phyloP scores from a whole-genome alignment of 1,284 basidiomycete genomes.

The Vanrija pseudolonga region DNA sequence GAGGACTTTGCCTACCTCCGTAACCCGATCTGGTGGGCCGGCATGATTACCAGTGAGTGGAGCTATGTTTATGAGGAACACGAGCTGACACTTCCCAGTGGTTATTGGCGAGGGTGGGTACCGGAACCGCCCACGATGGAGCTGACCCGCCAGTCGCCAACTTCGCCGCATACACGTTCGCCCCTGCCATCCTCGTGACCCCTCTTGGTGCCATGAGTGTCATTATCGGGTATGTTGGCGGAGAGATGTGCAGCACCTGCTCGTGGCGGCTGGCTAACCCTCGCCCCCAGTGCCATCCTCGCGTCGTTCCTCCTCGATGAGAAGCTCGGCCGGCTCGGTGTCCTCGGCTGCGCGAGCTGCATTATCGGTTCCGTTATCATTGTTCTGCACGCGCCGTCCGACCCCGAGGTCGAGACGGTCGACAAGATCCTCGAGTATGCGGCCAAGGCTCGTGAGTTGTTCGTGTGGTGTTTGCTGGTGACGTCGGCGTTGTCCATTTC shows the following conservation, averaged over 20 bases:
- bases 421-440: slow-evolving; percentile 84
- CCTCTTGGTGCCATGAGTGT: slow-evolving; percentile 94
- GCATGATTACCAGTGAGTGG: slow-evolving; percentile 82
- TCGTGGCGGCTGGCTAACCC: not conserved
- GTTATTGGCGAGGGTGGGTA: slow-evolving; percentile 75
- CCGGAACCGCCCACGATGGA: not conserved
- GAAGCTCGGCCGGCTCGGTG: slow-evolving; percentile 87
- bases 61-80: not conserved
- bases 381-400: slow-evolving; percentile 92
- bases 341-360: slow-evolving; percentile 88
- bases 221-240: slow-evolving; percentile 71
- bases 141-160: slow-evolving; percentile 70
- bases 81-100: slow-evolving; percentile 56
- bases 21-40: slow-evolving; percentile 98
- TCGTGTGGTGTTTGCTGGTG: not conserved
- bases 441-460: slow-evolving; percentile 70
- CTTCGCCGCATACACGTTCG: slow-evolving; percentile 98
- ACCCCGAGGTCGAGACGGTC: slow-evolving; percentile 88
- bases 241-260: not conserved
- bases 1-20: slow-evolving; percentile 80
- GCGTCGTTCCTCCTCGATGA: slow-evolving; percentile 92
- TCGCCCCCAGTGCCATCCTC: slow-evolving; percentile 67
- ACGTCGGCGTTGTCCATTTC: too few species aligned
- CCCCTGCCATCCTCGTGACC: slow-evolving; percentile 94
- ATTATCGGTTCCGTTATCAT: slow-evolving; percentile 72